Evolutionary conservation across 768 basidiomycete species (phyloP).

Genomic region (Pulveroboletus sp.): DNA sequence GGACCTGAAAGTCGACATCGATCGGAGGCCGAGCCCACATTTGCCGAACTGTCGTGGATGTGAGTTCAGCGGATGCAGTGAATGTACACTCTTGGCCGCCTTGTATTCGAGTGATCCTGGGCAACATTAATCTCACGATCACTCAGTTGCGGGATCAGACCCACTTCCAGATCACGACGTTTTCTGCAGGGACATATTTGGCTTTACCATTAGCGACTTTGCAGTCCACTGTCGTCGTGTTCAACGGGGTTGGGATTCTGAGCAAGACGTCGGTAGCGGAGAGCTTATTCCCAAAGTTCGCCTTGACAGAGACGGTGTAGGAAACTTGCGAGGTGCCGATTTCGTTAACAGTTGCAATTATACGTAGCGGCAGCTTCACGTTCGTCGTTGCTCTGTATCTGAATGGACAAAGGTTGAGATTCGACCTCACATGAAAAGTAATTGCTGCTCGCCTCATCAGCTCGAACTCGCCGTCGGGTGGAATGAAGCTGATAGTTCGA

Average conservation of each 20-base stretch:
- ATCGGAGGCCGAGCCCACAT: conserved; percentile 98
- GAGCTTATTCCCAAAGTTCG: conserved; percentile 88
- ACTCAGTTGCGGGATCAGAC: conserved; percentile 31
- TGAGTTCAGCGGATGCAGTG: conserved; percentile 75
- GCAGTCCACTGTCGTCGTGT: conserved; percentile 88
- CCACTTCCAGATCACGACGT: conserved; percentile 97
- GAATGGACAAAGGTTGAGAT: conserved; percentile 1
- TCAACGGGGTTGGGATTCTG: conserved; percentile 93
- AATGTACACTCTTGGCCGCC: conserved; percentile 90
- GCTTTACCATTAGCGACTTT: conserved; percentile 93
- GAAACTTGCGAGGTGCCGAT: conserved; percentile 89
- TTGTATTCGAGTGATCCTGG: conserved; percentile 88
- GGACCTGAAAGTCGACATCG: conserved; percentile 96
- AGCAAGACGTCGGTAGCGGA: conserved; percentile 90
- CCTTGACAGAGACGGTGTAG: conserved; percentile 83
- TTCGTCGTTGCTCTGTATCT: conserved; percentile 97
- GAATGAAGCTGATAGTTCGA: conserved; percentile 94
- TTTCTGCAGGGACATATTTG: conserved; percentile 95
- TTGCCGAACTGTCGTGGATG: conserved; percentile 87
- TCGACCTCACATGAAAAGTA: not conserved
- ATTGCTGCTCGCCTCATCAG: conserved; percentile 73
- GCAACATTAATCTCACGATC: conserved; percentile 1
- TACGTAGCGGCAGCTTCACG: conserved; percentile 86
- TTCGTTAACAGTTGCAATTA: conserved; percentile 90
- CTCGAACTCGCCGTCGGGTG: conserved; percentile 98